Evolutionary conservation across 2,329 filamentous ascomycete species (phyloP).

Genomic region (Aspergillus tamarii): DNA sequence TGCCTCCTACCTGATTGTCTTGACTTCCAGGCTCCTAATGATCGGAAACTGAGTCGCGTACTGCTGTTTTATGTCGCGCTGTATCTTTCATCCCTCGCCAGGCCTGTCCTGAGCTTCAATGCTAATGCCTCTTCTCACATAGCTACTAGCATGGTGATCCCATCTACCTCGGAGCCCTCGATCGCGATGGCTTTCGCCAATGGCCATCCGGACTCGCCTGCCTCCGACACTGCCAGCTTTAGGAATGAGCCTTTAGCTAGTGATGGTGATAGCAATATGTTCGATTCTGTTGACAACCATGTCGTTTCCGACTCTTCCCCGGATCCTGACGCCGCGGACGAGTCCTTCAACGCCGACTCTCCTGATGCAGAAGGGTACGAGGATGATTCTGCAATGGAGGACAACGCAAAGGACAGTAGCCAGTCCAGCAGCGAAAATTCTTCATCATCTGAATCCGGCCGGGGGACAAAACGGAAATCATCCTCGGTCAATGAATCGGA

Average conservation of each 20-base stretch:
- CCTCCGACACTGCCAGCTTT: constrained; percentile 28
- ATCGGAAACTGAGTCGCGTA: constrained; percentile 39
- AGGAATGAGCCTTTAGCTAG: constrained; percentile 48
- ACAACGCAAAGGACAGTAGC: constrained; percentile 57
- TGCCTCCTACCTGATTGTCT: constrained; percentile 31
- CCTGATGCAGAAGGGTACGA: constrained; percentile 51
- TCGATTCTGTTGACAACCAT: constrained; percentile 66
- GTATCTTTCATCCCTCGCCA: constrained; percentile 24
- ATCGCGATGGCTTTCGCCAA: constrained; percentile 39
- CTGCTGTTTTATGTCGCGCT: constrained; percentile 27
- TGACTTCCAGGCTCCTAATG: constrained; percentile 28
- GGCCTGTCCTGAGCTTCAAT: constrained; percentile 39
- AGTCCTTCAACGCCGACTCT: constrained; percentile 43
- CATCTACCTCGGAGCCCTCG: constrained; percentile 41
- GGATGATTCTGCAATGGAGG: constrained; percentile 75
- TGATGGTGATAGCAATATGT: constrained; percentile 75
- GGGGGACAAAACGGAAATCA: constrained; percentile 74
- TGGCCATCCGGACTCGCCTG: constrained; percentile 33
- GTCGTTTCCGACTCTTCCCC: constrained; percentile 54
- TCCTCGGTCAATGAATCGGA: constrained; percentile 71
- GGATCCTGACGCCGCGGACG: constrained; percentile 44
- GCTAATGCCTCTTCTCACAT: constrained; percentile 41
- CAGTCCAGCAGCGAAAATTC: constrained; percentile 62
- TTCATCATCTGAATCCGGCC: constrained; percentile 71
- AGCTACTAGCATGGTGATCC: constrained; percentile 52